Base-by-base conservation (phyloP, 371 early-diverging fungal species). In the Sanchytrium tribonematis region DNA sequence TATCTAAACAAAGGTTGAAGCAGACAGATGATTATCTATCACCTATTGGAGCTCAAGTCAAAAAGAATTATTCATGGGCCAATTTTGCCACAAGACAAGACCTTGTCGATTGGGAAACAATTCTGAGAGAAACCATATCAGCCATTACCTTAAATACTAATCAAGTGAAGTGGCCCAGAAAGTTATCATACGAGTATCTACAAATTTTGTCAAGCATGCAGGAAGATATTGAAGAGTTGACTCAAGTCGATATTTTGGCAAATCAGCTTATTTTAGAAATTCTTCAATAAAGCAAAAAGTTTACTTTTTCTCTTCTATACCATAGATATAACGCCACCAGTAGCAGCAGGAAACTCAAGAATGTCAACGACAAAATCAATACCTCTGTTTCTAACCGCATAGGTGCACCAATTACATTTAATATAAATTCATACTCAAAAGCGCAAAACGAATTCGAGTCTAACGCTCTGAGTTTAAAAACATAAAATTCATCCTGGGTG, bases 241-340 rank as follows among this genome's bases (percentile, higher is more conserved):
- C 5, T 48, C 12, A 48, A 22, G 22, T 48, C 48, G 22, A 48
- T 22, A 48, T 12, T 5, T 48, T 48, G 22, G 48, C 48, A 12
- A 22, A 12, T 48, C 48, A 48, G 48, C 5, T 48, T 48, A 48
- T 48, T 22, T 48, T 48, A 22, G 48, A 48, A 48, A 48, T 48
- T 48, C 48, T 48, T 48, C 48, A 48, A 48, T 48, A 48, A 22
- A 48, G 48, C 48, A 12, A 48, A 22, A 48, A 22, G 12, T 48
- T 48, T 22, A 48, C 48, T 48, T 48, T 48, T 48, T 48, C 48
- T 48, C 48, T 48, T 48, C 48, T 48, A 48, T 48, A 48, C 48
- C 48, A 48, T 22, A 48, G 5, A 22, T 48, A 48, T 12, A 48
- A 22, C 22, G 22, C 48, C 22, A 48, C 48, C 5, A 48, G 48